These are phyloP conservation scores for Neonectria coccinea DNA, from an alignment of 2,329 filamentous ascomycete species.

Conservation along the genomic window DNA sequence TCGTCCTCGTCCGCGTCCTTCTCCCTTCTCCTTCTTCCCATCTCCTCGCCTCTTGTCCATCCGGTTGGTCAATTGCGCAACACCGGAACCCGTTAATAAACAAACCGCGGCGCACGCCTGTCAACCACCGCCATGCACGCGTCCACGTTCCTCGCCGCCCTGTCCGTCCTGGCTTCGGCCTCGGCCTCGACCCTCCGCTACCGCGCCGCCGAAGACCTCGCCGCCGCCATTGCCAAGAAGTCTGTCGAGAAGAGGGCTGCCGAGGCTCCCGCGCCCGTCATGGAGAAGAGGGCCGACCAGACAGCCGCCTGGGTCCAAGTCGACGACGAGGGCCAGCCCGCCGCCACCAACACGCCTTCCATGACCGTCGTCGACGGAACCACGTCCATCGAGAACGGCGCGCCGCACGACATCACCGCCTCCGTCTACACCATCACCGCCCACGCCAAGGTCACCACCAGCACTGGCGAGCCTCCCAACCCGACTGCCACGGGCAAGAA, in stretches of 20 bases:
- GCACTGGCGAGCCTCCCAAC: slow-evolving; percentile 57
- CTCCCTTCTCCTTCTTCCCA: slow-evolving; percentile 24
- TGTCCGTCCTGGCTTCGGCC: slow-evolving; percentile 47
- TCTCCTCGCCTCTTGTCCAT: slow-evolving; percentile 34
- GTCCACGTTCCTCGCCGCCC: slow-evolving; percentile 46
- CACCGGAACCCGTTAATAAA: slow-evolving; percentile 13
- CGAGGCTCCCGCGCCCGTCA: background rate
- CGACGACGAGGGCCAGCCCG: slow-evolving; percentile 58
- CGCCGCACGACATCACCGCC: slow-evolving; percentile 61
- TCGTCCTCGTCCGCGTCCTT: background rate
- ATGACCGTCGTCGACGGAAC: slow-evolving; percentile 59
- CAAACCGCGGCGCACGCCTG: slow-evolving; percentile 4
- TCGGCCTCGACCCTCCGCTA: slow-evolving; percentile 41
- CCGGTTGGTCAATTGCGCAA: slow-evolving; percentile 21
- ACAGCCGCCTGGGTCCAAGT: slow-evolving; percentile 65
- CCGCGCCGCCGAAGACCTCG: slow-evolving; percentile 31
- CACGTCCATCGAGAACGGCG: slow-evolving; percentile 52
- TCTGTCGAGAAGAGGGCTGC: slow-evolving; percentile 45
- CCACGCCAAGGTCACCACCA: slow-evolving; percentile 54
- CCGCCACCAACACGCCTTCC: slow-evolving; percentile 62
- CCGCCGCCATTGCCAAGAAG: slow-evolving; percentile 35
- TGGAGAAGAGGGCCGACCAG: slow-evolving; percentile 47
- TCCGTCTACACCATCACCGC: slow-evolving; percentile 54
- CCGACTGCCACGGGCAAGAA: slow-evolving; percentile 57
- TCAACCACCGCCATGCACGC: slow-evolving; percentile 47